Percentiles rank a stretch among this genome's conserved stretches.
phyloP scores from a whole-genome alignment of 2,329 filamentous ascomycete species.

The Alternaria conjuncta region DNA sequence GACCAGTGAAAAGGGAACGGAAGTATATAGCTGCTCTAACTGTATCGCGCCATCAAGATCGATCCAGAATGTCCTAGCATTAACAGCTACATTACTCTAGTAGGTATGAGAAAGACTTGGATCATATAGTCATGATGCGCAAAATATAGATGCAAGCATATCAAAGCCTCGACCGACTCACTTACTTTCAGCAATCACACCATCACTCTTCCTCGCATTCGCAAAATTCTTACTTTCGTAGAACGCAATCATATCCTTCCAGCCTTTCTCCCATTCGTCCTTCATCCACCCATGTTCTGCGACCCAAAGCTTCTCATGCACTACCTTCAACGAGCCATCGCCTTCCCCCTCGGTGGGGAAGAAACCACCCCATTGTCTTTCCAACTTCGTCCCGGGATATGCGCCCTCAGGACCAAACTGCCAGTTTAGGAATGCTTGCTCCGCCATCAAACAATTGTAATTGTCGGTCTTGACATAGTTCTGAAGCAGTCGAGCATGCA shows the following conservation, averaged over 20 bases:
- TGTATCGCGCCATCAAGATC: neutral
- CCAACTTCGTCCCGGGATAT: conserved; percentile 33
- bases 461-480: conserved; percentile 41
- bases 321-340: conserved; percentile 36
- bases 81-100: neutral
- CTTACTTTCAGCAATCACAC: neutral
- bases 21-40: neutral
- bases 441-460: conserved; percentile 40
- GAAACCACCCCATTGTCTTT: conserved; percentile 38
- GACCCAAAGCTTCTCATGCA: conserved; percentile 47
- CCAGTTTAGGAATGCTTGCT: conserved; percentile 46
- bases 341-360: conserved; percentile 31
- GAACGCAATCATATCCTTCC: conserved; percentile 36
- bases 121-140: too few relatives aligned
- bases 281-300: conserved; percentile 27
- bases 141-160: neutral
- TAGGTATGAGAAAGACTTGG: too few relatives aligned
- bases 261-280: conserved; percentile 32
- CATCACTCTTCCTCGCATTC: conserved; percentile 18
- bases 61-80: neutral
- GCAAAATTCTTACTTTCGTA: conserved; percentile 32
- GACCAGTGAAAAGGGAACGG: neutral
- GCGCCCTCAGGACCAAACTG: conserved; percentile 37
- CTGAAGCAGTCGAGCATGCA: conserved; percentile 40
- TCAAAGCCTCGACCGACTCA: neutral